A percentile compares a stretch with the other conserved stretches of the same genome.
Evolutionary conservation across 2,329 filamentous ascomycete genomes (phyloP).

Genomic region (Nannizziopsis barbatae): DNA sequence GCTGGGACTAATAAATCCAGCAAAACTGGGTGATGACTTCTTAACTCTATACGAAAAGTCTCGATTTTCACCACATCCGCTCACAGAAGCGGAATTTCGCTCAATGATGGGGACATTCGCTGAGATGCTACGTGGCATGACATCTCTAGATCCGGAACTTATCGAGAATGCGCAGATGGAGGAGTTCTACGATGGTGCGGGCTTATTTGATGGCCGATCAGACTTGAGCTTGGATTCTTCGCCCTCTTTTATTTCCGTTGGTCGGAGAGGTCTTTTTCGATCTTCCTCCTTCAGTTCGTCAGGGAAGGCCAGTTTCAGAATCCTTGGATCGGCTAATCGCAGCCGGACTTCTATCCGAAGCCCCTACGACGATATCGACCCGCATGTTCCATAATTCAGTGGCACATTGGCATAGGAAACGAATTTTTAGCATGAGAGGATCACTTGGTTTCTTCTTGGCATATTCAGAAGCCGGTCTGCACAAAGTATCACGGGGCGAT

Average conservation of each 20-base stretch:
- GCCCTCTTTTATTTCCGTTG: slow-evolving; percentile 8
- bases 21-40: slow-evolving; percentile 48
- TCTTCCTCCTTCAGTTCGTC: slow-evolving; percentile 11
- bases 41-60: slow-evolving; percentile 69
- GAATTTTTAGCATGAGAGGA: too few species aligned
- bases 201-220: slow-evolving; percentile 4
- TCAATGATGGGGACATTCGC: slow-evolving; percentile 76
- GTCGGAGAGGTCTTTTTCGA: slow-evolving; percentile 2
- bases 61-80: slow-evolving; percentile 61
- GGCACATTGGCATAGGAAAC: too few species aligned
- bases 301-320: slow-evolving; percentile 14
- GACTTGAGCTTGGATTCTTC: not conserved
- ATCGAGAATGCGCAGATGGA: slow-evolving; percentile 32
- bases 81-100: slow-evolving; percentile 62
- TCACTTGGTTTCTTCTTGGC: too few species aligned
- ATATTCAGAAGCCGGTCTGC: too few species aligned
- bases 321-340: slow-evolving; percentile 10
- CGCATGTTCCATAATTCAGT: not conserved
- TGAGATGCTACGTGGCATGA: slow-evolving; percentile 66
- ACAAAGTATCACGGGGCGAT: too few species aligned
- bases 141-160: slow-evolving; percentile 46
- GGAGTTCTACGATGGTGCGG: not conserved
- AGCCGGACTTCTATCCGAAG: slow-evolving; percentile 19
- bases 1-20: slow-evolving; percentile 51
- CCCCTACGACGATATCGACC: slow-evolving; percentile 23